Conservation (phyloP, 1,284 basidiomycete species). For the Testicularia cyperi region DNA sequence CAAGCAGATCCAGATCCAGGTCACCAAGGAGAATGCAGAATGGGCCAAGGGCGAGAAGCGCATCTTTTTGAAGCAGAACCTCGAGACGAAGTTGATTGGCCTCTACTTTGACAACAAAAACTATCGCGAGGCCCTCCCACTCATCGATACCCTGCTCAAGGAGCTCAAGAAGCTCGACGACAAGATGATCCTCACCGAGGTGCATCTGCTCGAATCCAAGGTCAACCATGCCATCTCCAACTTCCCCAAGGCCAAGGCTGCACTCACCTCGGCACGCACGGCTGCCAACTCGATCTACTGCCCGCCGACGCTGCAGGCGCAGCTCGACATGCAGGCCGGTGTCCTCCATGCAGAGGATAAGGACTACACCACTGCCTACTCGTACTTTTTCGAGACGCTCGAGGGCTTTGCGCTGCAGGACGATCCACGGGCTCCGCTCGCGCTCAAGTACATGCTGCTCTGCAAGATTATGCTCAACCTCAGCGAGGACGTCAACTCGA, state of each 20-base stretch:
- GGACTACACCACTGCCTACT: constrained; percentile 93
- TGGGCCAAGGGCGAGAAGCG: constrained; percentile 92
- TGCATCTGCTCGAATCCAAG: constrained; percentile 87
- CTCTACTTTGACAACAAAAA: constrained; percentile 78
- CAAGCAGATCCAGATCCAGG: constrained; percentile 77
- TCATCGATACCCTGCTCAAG: constrained; percentile 81
- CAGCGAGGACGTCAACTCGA: constrained; percentile 84
- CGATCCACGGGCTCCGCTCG: constrained; percentile 69
- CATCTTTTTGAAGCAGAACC: constrained; percentile 90
- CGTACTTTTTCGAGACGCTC: constrained; percentile 96
- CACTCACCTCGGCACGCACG: constrained; percentile 86
- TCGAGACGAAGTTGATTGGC: constrained; percentile 84
- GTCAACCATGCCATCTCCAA: constrained; percentile 91
- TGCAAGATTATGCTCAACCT: constrained; percentile 98
- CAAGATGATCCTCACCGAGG: constrained; percentile 96
- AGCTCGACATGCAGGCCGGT: constrained; percentile 87
- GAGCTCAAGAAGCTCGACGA: constrained; percentile 93
- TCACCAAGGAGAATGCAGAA: constrained; percentile 83
- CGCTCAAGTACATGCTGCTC: constrained; percentile 94
- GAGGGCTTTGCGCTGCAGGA: constrained; percentile 75
- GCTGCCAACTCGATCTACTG: constrained; percentile 98
- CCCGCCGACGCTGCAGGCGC: constrained; percentile 85
- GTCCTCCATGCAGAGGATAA: constrained; percentile 95
- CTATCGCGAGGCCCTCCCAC: constrained; percentile 75
- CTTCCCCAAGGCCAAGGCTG: constrained; percentile 89